A percentile compares a stretch with the other conserved stretches of the same genome.
Conservation (phyloP, 1,284 basidiomycete genomes). For the Bjerkandera adusta region DNA sequence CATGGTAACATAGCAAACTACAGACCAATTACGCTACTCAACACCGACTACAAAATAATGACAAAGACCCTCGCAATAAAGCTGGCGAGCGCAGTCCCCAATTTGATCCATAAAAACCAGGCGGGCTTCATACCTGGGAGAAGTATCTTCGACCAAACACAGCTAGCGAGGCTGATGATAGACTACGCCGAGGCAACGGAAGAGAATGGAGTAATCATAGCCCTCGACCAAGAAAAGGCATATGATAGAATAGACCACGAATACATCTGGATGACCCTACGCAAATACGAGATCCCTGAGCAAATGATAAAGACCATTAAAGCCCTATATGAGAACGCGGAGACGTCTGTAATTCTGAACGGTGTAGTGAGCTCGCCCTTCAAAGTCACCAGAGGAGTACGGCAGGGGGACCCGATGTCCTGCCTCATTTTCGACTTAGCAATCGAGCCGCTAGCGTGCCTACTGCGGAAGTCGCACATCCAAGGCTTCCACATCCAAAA, state of each 20-base stretch:
- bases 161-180: conserved; percentile 21
- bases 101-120: conserved; percentile 24
- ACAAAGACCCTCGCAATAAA: conserved; percentile 21
- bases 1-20: conserved; percentile 28
- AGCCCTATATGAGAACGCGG: conserved; percentile 25
- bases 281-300: conserved; percentile 19
- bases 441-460: conserved; percentile 25
- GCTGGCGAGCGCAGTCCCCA: conserved; percentile 15
- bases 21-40: conserved; percentile 32
- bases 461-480: conserved; percentile 19
- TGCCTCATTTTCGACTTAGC: conserved; percentile 29
- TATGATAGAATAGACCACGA: conserved; percentile 31
- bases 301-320: conserved; percentile 19
- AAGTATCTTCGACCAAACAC: conserved; percentile 24
- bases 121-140: conserved; percentile 29
- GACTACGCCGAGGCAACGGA: conserved; percentile 24
- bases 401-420: conserved; percentile 33
- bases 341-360: conserved; percentile 27
- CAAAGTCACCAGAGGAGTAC: conserved; percentile 23
- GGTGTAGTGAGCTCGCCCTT: conserved; percentile 20
- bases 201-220: conserved; percentile 24
- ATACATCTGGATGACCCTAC: conserved; percentile 28
- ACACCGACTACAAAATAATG: conserved; percentile 31
- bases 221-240: conserved; percentile 34
- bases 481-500: conserved; percentile 18